Base-by-base conservation (phyloP, 176 grass and related monocot species). In the Zoysia japonica region DNA sequence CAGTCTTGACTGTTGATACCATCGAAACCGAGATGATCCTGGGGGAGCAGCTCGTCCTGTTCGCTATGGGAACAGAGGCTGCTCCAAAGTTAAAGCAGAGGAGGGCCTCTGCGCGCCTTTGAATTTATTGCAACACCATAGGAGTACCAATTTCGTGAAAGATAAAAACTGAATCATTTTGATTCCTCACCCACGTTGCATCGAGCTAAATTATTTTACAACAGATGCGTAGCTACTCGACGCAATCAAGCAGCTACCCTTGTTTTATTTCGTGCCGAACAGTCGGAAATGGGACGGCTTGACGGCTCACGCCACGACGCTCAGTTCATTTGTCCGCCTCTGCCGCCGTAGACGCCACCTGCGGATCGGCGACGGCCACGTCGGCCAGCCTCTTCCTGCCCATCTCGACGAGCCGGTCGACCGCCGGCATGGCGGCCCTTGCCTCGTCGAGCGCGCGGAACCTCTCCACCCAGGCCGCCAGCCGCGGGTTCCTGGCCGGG, bases 381-480 rank as follows among this genome's bases (percentile, higher is more conserved):
- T 3, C 44, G 6, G 83, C 59, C 9, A 44, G 46, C 70, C 70
- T 86, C 70, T 68, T 75, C 84, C 44, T 86, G 7, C 84, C 70
- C 45, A 48, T 50, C 62, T 75, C 70, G 6, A 80, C 3, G 3
- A 86, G 52, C 1, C 70, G 76, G 2, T 80, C 78, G 13, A 43
- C 5, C 52, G 83, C 41, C 3, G 88, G 85, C 79, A 86, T 83
- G 10, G 79, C 67, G 7, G 63, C 52, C 72, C 80, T 86, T 12
- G 89, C 85, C 6, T 38, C 78, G 44, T 82, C 68, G 14, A 81
- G 67, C 40, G 43, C 37, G 20, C 47, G 77, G 75, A 91, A 95
- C 8, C 65, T 67, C 8, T 87, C 78, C 0, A 36, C 84, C 89
- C 89, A 92, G 13, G 65, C 75, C 35, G 51, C 85, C 39, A 96